These are phyloP conservation scores for Thelonectria discophora DNA, from an alignment of 2,329 filamentous ascomycete species.

Conservation along the genomic window DNA sequence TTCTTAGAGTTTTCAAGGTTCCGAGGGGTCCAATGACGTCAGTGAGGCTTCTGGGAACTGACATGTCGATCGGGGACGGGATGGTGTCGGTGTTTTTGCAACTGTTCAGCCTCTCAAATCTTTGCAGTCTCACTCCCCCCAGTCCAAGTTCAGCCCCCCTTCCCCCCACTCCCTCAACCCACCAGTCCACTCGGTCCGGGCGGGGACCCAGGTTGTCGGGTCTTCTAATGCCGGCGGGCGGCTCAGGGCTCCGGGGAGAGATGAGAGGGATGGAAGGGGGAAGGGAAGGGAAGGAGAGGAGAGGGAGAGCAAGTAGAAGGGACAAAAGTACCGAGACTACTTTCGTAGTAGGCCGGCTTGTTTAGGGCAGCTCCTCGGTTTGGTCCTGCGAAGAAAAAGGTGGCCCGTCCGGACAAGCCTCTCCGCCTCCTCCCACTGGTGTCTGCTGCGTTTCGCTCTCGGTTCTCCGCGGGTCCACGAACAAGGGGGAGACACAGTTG, in stretches of 20 bases:
- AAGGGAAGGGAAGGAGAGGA: too few relatives aligned
- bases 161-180: slow-evolving; percentile 1
- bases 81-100: neutral
- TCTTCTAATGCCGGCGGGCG: neutral
- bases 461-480: slow-evolving; percentile 1
- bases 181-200: slow-evolving; percentile 15
- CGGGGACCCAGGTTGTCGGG: slow-evolving; percentile 26
- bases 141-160: neutral
- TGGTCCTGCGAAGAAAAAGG: too few relatives aligned
- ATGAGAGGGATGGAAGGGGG: neutral
- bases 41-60: slow-evolving; percentile 34
- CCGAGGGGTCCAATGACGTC: slow-evolving; percentile 32
- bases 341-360: too few relatives aligned
- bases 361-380: too few relatives aligned
- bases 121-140: neutral
- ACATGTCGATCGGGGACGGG: slow-evolving; percentile 21
- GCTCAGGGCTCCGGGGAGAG: neutral
- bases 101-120: neutral
- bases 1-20: neutral
- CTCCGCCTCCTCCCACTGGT: slow-evolving; percentile 26
- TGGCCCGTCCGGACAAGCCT: slow-evolving; percentile 29
- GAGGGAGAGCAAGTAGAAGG: too few relatives aligned
- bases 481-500: neutral
- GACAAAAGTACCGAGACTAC: too few relatives aligned
- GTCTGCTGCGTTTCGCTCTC: too few relatives aligned